Conservation (phyloP, 2,329 filamentous ascomycete species). For the Berkeleyomyces rouxiae region DNA sequence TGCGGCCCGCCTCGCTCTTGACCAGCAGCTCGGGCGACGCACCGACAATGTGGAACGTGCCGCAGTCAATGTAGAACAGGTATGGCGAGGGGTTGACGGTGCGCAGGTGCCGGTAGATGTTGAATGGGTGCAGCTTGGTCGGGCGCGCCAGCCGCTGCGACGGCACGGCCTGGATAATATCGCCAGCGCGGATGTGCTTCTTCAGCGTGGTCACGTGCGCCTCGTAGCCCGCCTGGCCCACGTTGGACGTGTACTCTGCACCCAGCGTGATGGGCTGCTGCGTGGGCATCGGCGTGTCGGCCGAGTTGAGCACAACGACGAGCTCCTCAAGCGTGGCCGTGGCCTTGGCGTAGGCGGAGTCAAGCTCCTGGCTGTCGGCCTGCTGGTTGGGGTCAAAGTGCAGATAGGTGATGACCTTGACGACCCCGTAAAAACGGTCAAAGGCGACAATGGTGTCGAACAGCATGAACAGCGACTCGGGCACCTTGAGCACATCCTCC, state of each 20-base stretch:
- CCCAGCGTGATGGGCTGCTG: constrained; percentile 57
- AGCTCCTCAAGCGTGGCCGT: constrained; percentile 46
- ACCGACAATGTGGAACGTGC: constrained; percentile 85
- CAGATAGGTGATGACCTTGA: constrained; percentile 88
- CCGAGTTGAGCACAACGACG: constrained; percentile 53
- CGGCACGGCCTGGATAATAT: constrained; percentile 95
- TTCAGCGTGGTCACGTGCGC: constrained; percentile 73
- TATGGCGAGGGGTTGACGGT: constrained; percentile 98
- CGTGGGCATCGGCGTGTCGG: constrained; percentile 59
- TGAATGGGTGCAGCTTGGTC: constrained; percentile 87
- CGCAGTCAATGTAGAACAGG: constrained; percentile 87
- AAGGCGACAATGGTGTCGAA: constrained; percentile 90
- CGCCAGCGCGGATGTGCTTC: constrained; percentile 74
- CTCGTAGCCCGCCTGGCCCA: constrained; percentile 79
- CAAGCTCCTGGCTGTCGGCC: constrained; percentile 36
- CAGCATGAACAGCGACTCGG: constrained; percentile 92
- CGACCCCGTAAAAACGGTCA: constrained; percentile 82
- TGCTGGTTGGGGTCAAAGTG: constrained; percentile 42
- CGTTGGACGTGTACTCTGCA: constrained; percentile 78
- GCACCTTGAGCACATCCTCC: constrained; percentile 75
- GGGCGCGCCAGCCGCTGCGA: constrained; percentile 84
- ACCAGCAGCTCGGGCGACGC: constrained; percentile 90
- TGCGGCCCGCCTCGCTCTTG: constrained; percentile 69
- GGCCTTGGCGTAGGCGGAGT: constrained; percentile 46
- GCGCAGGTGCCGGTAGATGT: constrained; percentile 88